phyloP scores from a whole-genome alignment of 2,329 filamentous ascomycete genomes.

The Tolypocladium inflatum region DNA sequence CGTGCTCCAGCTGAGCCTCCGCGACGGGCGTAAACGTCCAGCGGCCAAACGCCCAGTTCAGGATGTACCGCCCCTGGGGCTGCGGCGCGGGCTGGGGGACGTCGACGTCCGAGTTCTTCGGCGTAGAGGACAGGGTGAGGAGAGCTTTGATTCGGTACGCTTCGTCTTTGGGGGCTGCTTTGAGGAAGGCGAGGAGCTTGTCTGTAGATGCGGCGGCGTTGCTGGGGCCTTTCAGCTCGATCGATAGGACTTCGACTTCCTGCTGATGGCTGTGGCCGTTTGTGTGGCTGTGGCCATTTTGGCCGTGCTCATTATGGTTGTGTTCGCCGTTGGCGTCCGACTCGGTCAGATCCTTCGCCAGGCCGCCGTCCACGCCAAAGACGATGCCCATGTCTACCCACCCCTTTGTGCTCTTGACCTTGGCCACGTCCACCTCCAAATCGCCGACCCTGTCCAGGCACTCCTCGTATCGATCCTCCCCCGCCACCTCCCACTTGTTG shows the following conservation, averaged over 20 bases:
- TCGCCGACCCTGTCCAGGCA: constrained; percentile 73
- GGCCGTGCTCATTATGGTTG: constrained; percentile 20
- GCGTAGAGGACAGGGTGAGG: constrained; percentile 35
- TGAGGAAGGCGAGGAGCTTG: constrained; percentile 58
- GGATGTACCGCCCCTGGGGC: constrained; percentile 57
- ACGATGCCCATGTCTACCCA: constrained; percentile 69
- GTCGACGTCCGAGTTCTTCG: constrained; percentile 43
- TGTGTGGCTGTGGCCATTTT: constrained; percentile 20
- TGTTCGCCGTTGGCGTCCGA: constrained; percentile 18
- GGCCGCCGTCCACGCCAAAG: constrained; percentile 77
- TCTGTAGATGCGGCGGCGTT: constrained; percentile 40
- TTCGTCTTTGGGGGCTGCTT: constrained; percentile 77
- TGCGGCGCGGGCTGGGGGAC: constrained; percentile 21
- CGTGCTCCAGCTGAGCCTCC: constrained; percentile 35
- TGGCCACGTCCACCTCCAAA: constrained; percentile 69
- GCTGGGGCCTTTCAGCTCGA: constrained; percentile 49
- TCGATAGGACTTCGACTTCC: constrained; percentile 85
- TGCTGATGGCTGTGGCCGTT: constrained; percentile 52
- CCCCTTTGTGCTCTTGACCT: constrained; percentile 78
- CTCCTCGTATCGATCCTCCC: constrained; percentile 65
- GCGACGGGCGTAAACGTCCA: constrained; percentile 73
- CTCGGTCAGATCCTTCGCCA: constrained; percentile 49
- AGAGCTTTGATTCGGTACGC: constrained; percentile 88
- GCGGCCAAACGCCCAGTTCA: constrained; percentile 96
- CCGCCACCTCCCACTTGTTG: constrained; percentile 81